phyloP scores from a whole-genome alignment of 2,329 filamentous ascomycete genomes.

The Elsinoe australis region DNA sequence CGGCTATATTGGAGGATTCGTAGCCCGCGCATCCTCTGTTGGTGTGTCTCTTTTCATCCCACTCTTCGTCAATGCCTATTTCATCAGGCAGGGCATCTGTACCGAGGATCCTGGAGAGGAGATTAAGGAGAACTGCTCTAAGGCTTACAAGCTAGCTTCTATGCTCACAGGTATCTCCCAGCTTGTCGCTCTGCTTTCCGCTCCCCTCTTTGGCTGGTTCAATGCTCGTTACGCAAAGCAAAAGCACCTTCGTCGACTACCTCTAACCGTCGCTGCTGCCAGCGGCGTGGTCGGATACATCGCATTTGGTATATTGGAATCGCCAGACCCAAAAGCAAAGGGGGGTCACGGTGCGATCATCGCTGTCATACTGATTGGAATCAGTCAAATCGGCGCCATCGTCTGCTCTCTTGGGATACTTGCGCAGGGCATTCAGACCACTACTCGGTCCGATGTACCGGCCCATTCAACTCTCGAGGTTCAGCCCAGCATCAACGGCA shows the following conservation, averaged over 20 bases:
- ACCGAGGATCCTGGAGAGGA: constrained; percentile 48
- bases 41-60: constrained; percentile 93
- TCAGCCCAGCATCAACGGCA: neutral
- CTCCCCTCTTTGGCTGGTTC: constrained; percentile 79
- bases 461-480: neutral
- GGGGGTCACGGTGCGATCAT: constrained; percentile 49
- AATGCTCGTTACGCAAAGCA: constrained; percentile 59
- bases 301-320: constrained; percentile 65
- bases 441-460: too few species aligned
- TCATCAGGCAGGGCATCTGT: constrained; percentile 73
- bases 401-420: constrained; percentile 90
- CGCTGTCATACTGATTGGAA: constrained; percentile 70
- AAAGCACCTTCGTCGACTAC: constrained; percentile 48
- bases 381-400: constrained; percentile 93
- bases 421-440: constrained; percentile 58
- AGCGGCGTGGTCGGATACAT: constrained; percentile 73
- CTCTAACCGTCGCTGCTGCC: constrained; percentile 62
- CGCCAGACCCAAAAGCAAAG: constrained; percentile 62
- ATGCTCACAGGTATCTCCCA: constrained; percentile 86
- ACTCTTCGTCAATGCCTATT: constrained; percentile 85
- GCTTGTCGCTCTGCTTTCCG: constrained; percentile 72
- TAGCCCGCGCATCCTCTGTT: constrained; percentile 87
- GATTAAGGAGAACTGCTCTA: constrained; percentile 74
- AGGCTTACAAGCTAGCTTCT: constrained; percentile 80
- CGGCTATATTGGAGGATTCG: constrained; percentile 88